A percentile compares a stretch with the other conserved stretches of the same genome.
phyloP scores from a whole-genome alignment of 805 yeast genomes.

The Saccharomyces paradoxus region DNA sequence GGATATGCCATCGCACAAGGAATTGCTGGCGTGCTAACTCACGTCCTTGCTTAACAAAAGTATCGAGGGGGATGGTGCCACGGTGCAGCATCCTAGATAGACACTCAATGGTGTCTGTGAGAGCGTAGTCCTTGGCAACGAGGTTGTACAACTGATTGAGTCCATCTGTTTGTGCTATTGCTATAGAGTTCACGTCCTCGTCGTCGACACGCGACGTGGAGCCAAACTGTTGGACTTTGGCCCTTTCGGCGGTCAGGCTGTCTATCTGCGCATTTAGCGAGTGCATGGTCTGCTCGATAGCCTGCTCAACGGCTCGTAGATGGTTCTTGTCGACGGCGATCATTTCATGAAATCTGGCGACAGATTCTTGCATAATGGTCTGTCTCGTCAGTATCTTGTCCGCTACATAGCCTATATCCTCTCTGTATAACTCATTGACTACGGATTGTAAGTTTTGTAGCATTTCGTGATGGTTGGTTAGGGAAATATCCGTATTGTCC shows the following conservation, averaged over 20 bases:
- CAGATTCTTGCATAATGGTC: constrained; percentile 26
- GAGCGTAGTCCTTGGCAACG: constrained; percentile 58
- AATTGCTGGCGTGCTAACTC: constrained; percentile 59
- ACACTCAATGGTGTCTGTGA: constrained; percentile 57
- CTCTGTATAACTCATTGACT: constrained; percentile 7
- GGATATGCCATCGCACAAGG: constrained; percentile 39
- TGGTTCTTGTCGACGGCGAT: constrained; percentile 30
- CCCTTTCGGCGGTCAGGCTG: constrained; percentile 25
- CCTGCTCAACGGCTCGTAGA: constrained; percentile 20
- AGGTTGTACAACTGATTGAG: constrained; percentile 44
- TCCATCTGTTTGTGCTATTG: constrained; percentile 42
- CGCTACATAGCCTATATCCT: constrained; percentile 5
- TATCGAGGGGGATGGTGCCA: constrained; percentile 17
- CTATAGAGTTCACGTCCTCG: constrained; percentile 14
- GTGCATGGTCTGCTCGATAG: constrained; percentile 24
- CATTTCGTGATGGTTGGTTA: constrained; percentile 12
- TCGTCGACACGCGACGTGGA: constrained; percentile 1
- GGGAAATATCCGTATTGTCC: neutral
- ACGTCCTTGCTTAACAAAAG: constrained; percentile 36
- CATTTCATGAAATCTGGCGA: constrained; percentile 32
- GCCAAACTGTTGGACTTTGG: constrained; percentile 23
- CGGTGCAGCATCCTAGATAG: constrained; percentile 28
- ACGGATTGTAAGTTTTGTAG: constrained; percentile 7
- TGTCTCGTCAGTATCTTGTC: constrained; percentile 7
- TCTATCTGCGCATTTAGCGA: constrained; percentile 26